Evolutionary conservation across 2,329 filamentous ascomycete genomes (phyloP).

Genomic region (Stemphylium beticola): DNA sequence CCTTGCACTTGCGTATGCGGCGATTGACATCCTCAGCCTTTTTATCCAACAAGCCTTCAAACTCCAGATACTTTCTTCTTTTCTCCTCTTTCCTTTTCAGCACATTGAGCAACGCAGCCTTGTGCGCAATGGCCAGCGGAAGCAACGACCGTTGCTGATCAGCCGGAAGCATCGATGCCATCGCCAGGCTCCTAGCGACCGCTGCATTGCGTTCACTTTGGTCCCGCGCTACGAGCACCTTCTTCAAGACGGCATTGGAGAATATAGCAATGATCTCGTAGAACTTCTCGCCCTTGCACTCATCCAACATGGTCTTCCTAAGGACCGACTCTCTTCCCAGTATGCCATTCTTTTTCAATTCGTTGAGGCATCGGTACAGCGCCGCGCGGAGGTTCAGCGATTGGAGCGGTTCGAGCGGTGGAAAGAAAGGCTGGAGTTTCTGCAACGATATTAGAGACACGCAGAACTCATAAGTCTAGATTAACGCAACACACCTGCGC

Average conservation of each 20-base stretch:
- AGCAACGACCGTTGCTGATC: conserved; percentile 56
- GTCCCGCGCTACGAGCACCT: conserved; percentile 61
- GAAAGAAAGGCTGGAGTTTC: conserved; percentile 91
- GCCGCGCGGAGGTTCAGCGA: conserved; percentile 88
- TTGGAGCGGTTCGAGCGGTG: conserved; percentile 86
- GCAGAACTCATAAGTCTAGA: no score
- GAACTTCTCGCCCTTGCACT: conserved; percentile 89
- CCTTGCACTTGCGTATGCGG: conserved; percentile 55
- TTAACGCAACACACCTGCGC: conserved; percentile 62
- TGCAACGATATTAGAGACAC: conserved; percentile 46
- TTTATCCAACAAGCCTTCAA: conserved; percentile 67
- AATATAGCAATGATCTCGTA: conserved; percentile 86
- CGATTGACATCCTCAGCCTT: conserved; percentile 66
- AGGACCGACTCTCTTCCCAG: conserved; percentile 80
- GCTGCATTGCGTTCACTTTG: conserved; percentile 40
- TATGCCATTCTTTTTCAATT: conserved; percentile 84
- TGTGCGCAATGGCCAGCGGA: conserved; percentile 75
- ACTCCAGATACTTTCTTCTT: conserved; percentile 65
- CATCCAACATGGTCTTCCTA: conserved; percentile 94
- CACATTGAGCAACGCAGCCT: conserved; percentile 65
- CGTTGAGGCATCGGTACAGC: conserved; percentile 79
- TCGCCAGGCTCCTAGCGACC: conserved; percentile 60
- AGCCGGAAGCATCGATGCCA: conserved; percentile 46
- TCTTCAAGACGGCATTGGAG: conserved; percentile 81
- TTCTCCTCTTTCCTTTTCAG: conserved; percentile 67